Evolutionary conservation across 1,284 basidiomycete species (phyloP).

Genomic region (Pyrrhoderma noxium): DNA sequence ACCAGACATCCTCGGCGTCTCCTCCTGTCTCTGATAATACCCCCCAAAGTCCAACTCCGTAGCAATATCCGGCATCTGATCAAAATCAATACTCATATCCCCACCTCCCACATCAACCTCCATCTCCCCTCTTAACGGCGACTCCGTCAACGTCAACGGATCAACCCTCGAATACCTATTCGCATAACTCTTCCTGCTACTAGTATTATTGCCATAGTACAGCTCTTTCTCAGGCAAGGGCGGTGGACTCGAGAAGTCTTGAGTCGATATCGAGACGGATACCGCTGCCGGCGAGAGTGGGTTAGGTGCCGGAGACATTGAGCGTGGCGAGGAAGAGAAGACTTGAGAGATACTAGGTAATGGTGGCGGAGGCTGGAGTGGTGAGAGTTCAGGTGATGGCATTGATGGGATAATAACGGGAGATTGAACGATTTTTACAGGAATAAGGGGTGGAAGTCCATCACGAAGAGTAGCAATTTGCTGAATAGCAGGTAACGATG

Average conservation of each 20-base stretch:
- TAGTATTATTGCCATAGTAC: not conserved
- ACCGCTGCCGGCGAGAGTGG: slow-evolving; percentile 1
- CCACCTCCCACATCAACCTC: not conserved
- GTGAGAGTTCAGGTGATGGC: not conserved
- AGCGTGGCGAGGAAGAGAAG: not conserved
- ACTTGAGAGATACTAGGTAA: slow-evolving; percentile 6
- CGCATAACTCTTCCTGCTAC: not conserved
- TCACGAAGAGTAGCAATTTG: too few relatives aligned
- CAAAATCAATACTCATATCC: not conserved
- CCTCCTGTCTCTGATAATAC: not conserved
- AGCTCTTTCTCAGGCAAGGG: slow-evolving; percentile 10
- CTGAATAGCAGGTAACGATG: not conserved
- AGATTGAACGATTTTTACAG: not conserved
- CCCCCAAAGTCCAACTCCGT: slow-evolving; percentile 10
- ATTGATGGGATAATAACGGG: not conserved
- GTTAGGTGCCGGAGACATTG: too few relatives aligned
- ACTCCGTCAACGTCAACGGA: slow-evolving; percentile 11
- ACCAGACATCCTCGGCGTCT: not conserved
- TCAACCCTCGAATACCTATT: not conserved
- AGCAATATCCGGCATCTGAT: slow-evolving; percentile 11
- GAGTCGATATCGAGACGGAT: slow-evolving; percentile 13
- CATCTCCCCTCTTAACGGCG: slow-evolving; percentile 4
- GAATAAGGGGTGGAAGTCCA: too few relatives aligned
- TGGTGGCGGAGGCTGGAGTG: slow-evolving; percentile 9
- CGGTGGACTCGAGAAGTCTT: slow-evolving; percentile 13